Conservation (phyloP, 140 eudicot species). For the Eryngium alpinum region DNA sequence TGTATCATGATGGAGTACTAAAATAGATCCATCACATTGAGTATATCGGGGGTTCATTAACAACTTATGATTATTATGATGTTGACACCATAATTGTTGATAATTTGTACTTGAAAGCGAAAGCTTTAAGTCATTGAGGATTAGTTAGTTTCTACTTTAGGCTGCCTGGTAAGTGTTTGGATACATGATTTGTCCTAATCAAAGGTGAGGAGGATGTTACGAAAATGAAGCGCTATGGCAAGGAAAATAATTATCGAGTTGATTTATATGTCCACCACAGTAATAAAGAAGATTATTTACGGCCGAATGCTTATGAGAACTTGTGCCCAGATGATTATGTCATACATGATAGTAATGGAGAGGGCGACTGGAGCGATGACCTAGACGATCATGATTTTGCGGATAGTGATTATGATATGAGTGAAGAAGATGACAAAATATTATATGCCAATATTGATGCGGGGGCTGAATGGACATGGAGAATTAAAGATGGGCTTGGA, state of each 20-base stretch:
- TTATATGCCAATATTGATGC: not conserved
- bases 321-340: not conserved
- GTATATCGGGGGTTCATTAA: not conserved
- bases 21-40: not conserved
- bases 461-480: not conserved
- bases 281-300: not conserved
- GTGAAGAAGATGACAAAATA: not conserved
- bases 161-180: not conserved
- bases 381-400: not conserved
- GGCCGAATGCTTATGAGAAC: not conserved
- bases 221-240: not conserved
- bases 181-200: not conserved
- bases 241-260: not conserved
- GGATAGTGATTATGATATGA: not conserved
- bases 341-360: not conserved
- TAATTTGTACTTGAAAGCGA: not conserved
- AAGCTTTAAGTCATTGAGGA: not conserved
- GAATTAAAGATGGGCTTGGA: not conserved
- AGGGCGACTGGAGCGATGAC: not conserved
- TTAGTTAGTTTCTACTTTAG: not conserved
- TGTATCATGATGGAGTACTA: not conserved
- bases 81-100: not conserved
- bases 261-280: not conserved
- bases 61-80: not conserved
- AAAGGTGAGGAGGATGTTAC: not conserved